Evolutionary conservation across 225 moss, liverwort and hornwort genomes (phyloP), one percentile per base, ranked within the genome.

Genomic region (Takakia lepidozioides): DNA sequence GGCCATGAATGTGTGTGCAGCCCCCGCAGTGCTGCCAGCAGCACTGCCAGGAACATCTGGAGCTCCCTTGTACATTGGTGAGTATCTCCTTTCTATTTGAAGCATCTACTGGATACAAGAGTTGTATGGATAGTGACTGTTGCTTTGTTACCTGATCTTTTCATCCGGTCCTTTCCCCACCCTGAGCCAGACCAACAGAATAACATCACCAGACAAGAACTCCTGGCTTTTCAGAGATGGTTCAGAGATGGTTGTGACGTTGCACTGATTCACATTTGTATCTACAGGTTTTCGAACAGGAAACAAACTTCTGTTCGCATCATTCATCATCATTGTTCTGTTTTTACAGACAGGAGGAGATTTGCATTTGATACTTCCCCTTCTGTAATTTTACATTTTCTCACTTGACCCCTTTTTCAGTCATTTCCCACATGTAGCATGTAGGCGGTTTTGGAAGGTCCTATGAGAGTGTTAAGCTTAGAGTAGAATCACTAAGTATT

Each of bases 1-100:
- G 5, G 11, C 13, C n/a, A 19, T 15, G 27, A 17, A 18, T n/a
- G 49, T 40, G 49, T 65, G 46, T 51, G 70, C 79, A 79, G 79
- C 79, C 36, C 79, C 79, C 24, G 60, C 66, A 57, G 79, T 70
- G 16, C 66, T 74, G 54, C 79, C 79, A 54, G 74, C 79, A 54
- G 74, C 74, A 26, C 57, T 70, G 56, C 79, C 79, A 64, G 74
- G 53, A 64, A 60, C 63, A 2, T 74, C 73, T 54, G 51, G 46
- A 30, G 56, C 67, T 47, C 49, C 67, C 27, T 5, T 38, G 21
- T 43, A 50, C 27, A 42, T 38, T 39, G 70, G 79, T 79, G 59
- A 63, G 74, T 62, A 40, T 47, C 19, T 43, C 22, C 37, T 19
- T 21, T 19, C 16, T 34, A 3, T 21, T 52, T 38, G 6, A 20